phyloP scores from a whole-genome alignment of 2,329 filamentous ascomycete genomes.

The Penicillium sp. region DNA sequence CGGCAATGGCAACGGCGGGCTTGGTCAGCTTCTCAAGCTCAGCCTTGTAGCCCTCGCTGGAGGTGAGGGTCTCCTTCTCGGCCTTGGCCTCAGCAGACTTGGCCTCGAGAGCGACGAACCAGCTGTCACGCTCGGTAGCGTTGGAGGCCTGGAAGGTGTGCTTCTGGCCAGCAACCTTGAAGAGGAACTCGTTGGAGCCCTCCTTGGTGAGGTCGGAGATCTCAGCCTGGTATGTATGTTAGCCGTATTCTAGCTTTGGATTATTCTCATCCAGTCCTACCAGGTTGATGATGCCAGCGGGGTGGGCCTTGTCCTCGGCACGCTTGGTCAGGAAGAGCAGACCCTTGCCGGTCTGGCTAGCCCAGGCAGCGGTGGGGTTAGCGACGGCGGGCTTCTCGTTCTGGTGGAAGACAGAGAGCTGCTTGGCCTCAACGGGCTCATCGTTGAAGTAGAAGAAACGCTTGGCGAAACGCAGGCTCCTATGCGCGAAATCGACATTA shows the following conservation, averaged over 20 bases:
- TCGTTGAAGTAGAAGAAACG: conserved; percentile 87
- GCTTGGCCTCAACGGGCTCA: conserved; percentile 71
- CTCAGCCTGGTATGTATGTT: conserved; percentile 55
- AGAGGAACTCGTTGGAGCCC: conserved; percentile 77
- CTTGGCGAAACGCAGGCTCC: conserved; percentile 88
- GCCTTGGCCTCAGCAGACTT: conserved; percentile 74
- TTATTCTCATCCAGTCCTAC: conserved; percentile 53
- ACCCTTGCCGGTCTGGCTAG: conserved; percentile 90
- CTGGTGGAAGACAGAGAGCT: conserved; percentile 76
- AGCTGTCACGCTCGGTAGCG: conserved; percentile 81
- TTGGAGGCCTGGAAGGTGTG: conserved; percentile 85
- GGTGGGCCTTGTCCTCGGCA: conserved; percentile 75
- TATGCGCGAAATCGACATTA: conserved; percentile 41
- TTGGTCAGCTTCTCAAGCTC: conserved; percentile 69
- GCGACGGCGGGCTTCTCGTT: conserved; percentile 81
- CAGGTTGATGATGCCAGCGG: conserved; percentile 80
- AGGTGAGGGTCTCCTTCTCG: conserved; percentile 62
- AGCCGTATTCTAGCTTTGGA: conserved; percentile 19
- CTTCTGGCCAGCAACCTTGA: conserved; percentile 85
- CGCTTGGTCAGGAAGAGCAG: conserved; percentile 90
- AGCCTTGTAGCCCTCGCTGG: conserved; percentile 85
- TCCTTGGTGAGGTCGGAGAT: conserved; percentile 73
- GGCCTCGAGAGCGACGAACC: conserved; percentile 80
- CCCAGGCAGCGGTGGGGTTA: conserved; percentile 83
- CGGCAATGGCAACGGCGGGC: conserved; percentile 40